phyloP scores from a whole-genome alignment of 139 green algal species.

The Nannochloris sp. region DNA sequence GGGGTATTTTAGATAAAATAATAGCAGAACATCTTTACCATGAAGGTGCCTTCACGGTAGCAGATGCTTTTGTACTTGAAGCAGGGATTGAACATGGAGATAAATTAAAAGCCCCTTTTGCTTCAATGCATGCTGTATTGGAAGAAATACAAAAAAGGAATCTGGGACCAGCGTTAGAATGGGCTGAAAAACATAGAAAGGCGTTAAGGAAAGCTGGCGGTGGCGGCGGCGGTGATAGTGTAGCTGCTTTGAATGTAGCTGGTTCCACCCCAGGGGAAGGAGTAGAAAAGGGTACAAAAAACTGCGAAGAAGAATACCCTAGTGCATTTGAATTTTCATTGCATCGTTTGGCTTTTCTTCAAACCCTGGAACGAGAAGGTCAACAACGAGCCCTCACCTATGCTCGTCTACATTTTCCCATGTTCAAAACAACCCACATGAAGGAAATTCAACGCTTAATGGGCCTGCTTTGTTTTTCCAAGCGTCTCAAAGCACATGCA shows the following conservation, averaged over 20 bases:
- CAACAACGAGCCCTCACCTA: slow-evolving; percentile 60
- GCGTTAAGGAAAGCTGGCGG: slow-evolving; percentile 10
- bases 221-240: background rate
- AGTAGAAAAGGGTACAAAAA: background rate
- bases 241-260: no score
- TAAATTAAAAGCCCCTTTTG: slow-evolving; percentile 53
- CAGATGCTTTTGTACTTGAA: slow-evolving; percentile 68
- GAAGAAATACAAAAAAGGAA: slow-evolving; percentile 54
- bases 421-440: slow-evolving; percentile 38
- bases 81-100: slow-evolving; percentile 46
- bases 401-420: slow-evolving; percentile 58
- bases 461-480: slow-evolving; percentile 71
- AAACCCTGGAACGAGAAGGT: slow-evolving; percentile 44
- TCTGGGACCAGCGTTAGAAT: slow-evolving; percentile 70
- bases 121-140: slow-evolving; percentile 73
- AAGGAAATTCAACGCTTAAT: slow-evolving; percentile 79
- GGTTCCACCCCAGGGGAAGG: no score
- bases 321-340: slow-evolving; percentile 77
- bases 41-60: slow-evolving; percentile 75
- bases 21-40: slow-evolving; percentile 86
- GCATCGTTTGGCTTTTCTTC: slow-evolving; percentile 75
- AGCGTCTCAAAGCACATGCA: slow-evolving; percentile 14
- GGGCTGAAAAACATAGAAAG: slow-evolving; percentile 58
- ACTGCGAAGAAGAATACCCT: slow-evolving; percentile 25
- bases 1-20: slow-evolving; percentile 37